These are phyloP conservation scores for Moesziomyces aphidis DNA, from an alignment of 1,284 basidiomycete genomes.

Conservation along the genomic window DNA sequence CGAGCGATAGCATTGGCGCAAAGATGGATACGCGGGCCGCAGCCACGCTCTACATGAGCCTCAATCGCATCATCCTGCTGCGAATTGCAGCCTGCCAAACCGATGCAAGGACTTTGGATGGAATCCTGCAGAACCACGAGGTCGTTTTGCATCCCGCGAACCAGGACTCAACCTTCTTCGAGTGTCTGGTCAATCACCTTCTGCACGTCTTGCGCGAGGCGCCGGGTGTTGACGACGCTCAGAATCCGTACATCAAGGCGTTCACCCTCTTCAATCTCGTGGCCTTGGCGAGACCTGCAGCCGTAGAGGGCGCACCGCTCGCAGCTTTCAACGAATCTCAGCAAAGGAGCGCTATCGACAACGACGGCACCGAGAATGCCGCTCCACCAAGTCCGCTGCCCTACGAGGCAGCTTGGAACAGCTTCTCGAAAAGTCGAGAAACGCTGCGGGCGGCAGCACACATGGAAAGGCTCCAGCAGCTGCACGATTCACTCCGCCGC, in stretches of 20 bases:
- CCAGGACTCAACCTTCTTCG: conserved; percentile 49
- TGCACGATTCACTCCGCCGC: conserved; percentile 43
- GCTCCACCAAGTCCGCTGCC: neutral
- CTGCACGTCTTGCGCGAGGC: conserved; percentile 8
- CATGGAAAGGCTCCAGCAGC: conserved; percentile 50
- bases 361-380: neutral
- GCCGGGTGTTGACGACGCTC: neutral
- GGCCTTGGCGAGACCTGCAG: conserved; percentile 29
- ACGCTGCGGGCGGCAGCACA: conserved; percentile 52
- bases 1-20: neutral
- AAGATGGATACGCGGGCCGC: conserved; percentile 6
- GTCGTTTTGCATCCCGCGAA: conserved; percentile 36
- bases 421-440: conserved; percentile 45
- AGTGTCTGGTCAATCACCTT: conserved; percentile 52
- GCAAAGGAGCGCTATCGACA: conserved; percentile 6
- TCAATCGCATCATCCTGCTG: conserved; percentile 51
- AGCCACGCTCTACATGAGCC: conserved; percentile 40
- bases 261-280: conserved; percentile 49
- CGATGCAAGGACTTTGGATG: conserved; percentile 20
- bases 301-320: conserved; percentile 37
- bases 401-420: conserved; percentile 40
- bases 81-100: conserved; percentile 21
- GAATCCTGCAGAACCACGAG: conserved; percentile 37
- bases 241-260: conserved; percentile 19
- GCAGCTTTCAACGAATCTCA: conserved; percentile 22